Evolutionary conservation across 805 yeast species (phyloP).

Genomic region (Yarrowia yakushimensis): DNA sequence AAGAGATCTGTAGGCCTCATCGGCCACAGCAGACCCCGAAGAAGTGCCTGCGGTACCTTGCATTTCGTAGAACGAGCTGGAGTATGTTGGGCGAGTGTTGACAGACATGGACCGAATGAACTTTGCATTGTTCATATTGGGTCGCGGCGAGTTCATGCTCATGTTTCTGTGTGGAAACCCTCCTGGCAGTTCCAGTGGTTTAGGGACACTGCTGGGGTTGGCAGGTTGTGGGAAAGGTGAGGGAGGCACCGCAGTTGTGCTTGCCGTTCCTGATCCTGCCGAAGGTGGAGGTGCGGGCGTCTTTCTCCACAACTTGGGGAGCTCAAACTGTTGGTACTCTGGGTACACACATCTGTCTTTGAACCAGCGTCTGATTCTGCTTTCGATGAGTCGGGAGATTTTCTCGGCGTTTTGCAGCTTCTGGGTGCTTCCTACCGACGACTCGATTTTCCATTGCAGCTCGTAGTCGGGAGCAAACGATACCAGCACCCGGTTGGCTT

Average conservation of each 20-base stretch:
- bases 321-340: conserved; percentile 73
- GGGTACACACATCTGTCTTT: conserved; percentile 93
- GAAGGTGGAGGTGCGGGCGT: neutral
- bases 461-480: conserved; percentile 90
- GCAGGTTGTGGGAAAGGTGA: conserved; percentile 4
- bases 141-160: conserved; percentile 14
- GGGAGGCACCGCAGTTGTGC: neutral
- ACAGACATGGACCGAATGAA: conserved; percentile 32
- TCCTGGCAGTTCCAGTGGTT: conserved; percentile 15
- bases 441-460: conserved; percentile 81
- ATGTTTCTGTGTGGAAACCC: conserved; percentile 14
- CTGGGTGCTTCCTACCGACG: conserved; percentile 88
- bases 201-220: conserved; percentile 5
- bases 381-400: conserved; percentile 78
- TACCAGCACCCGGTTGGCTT: conserved; percentile 67
- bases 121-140: neutral
- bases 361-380: conserved; percentile 80
- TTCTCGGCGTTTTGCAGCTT: conserved; percentile 75
- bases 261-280: neutral
- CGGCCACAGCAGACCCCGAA: conserved; percentile 8
- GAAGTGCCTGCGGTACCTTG: neutral
- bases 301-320: conserved; percentile 85
- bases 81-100: conserved; percentile 26
- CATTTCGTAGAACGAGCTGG: conserved; percentile 16
- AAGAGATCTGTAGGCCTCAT: conserved; percentile 26